phyloP scores from a whole-genome alignment of 352 stramenopile genomes.

The Albugo candida region DNA sequence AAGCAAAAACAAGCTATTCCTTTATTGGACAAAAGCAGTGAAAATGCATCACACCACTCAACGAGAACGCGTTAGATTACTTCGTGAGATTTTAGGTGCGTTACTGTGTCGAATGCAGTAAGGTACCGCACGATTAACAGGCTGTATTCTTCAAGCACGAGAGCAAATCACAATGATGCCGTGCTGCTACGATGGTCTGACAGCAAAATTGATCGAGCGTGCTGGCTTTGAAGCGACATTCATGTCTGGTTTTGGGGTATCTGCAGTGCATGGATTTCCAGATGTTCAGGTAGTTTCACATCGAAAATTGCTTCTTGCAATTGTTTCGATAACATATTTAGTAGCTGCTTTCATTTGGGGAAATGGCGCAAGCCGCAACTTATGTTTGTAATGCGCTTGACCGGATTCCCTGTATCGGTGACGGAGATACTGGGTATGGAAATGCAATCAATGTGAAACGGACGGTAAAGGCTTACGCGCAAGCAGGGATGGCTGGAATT shows the following conservation, averaged over 20 bases:
- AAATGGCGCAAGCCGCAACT: constrained; percentile 26
- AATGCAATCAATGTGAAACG: constrained; percentile 88
- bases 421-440: constrained; percentile 84
- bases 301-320: constrained; percentile 38
- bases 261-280: constrained; percentile 64
- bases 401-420: constrained; percentile 47
- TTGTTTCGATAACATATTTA: constrained; percentile 18
- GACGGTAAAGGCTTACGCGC: constrained; percentile 79
- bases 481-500: constrained; percentile 82
- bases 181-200: constrained; percentile 84
- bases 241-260: constrained; percentile 87
- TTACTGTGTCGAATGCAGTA: too few relatives aligned
- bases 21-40: too few relatives aligned
- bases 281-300: constrained; percentile 75
- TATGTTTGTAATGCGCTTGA: constrained; percentile 23
- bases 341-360: constrained; percentile 36
- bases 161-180: constrained; percentile 68
- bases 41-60: too few relatives aligned
- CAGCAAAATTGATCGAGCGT: constrained; percentile 71
- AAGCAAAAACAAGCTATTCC: too few relatives aligned
- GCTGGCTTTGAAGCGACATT: constrained; percentile 82
- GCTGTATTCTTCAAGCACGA: constrained; percentile 3
- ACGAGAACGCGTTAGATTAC: too few relatives aligned
- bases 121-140: too few relatives aligned
- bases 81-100: too few relatives aligned